Conservation (phyloP, 83 land plant genomes). For the Diphasiastrum complanatum region DNA sequence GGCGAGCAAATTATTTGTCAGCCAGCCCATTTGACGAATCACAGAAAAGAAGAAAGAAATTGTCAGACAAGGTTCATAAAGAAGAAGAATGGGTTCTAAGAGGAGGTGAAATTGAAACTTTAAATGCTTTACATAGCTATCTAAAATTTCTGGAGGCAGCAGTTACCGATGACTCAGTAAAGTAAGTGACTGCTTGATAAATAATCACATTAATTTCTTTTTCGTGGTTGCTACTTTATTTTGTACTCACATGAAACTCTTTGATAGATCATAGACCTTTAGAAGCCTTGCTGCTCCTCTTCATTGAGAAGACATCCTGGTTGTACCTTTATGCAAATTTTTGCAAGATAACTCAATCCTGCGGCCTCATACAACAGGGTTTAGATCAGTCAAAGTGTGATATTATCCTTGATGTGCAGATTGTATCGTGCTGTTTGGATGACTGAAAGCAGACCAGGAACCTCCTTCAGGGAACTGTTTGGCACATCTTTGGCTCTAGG, state of each 20-base stretch:
- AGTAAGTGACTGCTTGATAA: slow-evolving; percentile 51
- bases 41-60: slow-evolving; percentile 20
- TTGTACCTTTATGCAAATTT: not conserved
- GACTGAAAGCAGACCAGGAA: slow-evolving; percentile 55
- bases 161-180: slow-evolving; percentile 62
- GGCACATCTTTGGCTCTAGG: slow-evolving; percentile 67
- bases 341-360: too few relatives aligned
- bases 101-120: slow-evolving; percentile 51
- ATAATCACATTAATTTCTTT: too few relatives aligned
- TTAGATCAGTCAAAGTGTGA: too few relatives aligned
- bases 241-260: too few relatives aligned
- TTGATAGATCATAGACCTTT: not conserved
- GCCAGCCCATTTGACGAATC: slow-evolving; percentile 24
- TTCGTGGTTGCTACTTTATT: too few relatives aligned
- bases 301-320: not conserved
- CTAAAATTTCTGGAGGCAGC: slow-evolving; percentile 71
- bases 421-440: slow-evolving; percentile 45
- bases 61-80: not conserved
- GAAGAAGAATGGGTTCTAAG: too few relatives aligned
- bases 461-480: slow-evolving; percentile 66
- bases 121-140: slow-evolving; percentile 59
- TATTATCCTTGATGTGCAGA: slow-evolving; percentile 36
- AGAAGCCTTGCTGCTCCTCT: not conserved
- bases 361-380: too few relatives aligned
- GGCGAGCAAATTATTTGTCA: not conserved